Conservation (phyloP, 1,284 basidiomycete genomes). For the Cystobasidiaceae sp. region DNA sequence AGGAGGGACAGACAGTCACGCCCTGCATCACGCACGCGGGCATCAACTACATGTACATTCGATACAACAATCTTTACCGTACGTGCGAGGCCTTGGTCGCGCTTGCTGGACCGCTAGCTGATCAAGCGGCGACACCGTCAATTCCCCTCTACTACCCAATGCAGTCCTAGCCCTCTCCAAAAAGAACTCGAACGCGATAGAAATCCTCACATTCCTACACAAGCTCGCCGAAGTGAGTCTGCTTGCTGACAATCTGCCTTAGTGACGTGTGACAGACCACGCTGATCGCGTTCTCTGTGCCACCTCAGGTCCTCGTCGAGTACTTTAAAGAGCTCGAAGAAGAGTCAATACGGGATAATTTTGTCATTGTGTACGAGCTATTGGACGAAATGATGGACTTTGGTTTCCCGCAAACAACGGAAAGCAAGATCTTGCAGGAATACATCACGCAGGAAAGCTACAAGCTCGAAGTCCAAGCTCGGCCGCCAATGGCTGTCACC, state of each 20-base stretch:
- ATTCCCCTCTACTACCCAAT: too few species aligned
- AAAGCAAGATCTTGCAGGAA: conserved; percentile 98
- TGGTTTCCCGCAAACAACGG: conserved; percentile 97
- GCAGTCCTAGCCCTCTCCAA: conserved; percentile 91
- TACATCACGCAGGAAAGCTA: conserved; percentile 97
- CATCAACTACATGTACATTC: conserved; percentile 97
- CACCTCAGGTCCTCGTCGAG: conserved; percentile 86
- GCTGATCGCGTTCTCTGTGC: too few species aligned
- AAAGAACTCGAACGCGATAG: conserved; percentile 94
- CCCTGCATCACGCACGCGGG: conserved; percentile 93
- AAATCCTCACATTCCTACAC: conserved; percentile 95
- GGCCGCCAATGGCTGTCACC: conserved; percentile 95
- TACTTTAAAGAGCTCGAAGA: conserved; percentile 99
- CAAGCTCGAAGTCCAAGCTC: conserved; percentile 93
- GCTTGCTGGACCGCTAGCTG: background rate
- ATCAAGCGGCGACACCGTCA: too few species aligned
- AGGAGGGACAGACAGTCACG: conserved; percentile 88
- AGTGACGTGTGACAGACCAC: too few species aligned
- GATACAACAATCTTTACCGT: conserved; percentile 97
- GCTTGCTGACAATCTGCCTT: too few species aligned
- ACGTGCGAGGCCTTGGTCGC: conserved; percentile 47
- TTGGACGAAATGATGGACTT: conserved; percentile 99
- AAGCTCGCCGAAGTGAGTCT: conserved; percentile 62
- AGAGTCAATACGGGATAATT: conserved; percentile 97
- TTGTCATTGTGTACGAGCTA: conserved; percentile 94